A percentile compares a stretch with the other conserved stretches of the same genome.
phyloP scores from a whole-genome alignment of 768 basidiomycete species.

The Auricularia auricula-judae region DNA sequence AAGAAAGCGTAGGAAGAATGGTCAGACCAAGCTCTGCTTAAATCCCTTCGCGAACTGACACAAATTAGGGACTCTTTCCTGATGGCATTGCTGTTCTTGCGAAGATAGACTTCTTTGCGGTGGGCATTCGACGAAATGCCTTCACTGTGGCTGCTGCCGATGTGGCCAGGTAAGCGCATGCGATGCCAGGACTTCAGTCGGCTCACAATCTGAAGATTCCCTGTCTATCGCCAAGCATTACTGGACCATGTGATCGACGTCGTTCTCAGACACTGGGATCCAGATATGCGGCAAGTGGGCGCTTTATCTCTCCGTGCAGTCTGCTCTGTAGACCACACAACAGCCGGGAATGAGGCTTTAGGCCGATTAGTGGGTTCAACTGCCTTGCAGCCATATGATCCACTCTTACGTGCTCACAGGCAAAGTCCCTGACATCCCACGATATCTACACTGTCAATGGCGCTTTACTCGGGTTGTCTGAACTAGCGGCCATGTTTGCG shows the following conservation, averaged over 20 bases:
- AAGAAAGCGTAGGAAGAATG: slow-evolving; percentile 91
- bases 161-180: slow-evolving; percentile 55
- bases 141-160: slow-evolving; percentile 78
- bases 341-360: slow-evolving; percentile 39
- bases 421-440: slow-evolving; percentile 33
- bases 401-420: slow-evolving; percentile 10
- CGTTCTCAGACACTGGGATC: slow-evolving; percentile 84
- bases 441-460: slow-evolving; percentile 75
- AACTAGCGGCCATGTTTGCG: slow-evolving; percentile 38
- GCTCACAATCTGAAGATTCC: slow-evolving; percentile 41
- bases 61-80: slow-evolving; percentile 65
- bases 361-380: slow-evolving; percentile 40
- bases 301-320: slow-evolving; percentile 64
- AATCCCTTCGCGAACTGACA: slow-evolving; percentile 1
- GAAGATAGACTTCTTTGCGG: slow-evolving; percentile 91
- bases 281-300: slow-evolving; percentile 63
- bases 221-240: slow-evolving; percentile 59
- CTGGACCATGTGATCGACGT: slow-evolving; percentile 64
- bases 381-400: slow-evolving; percentile 4
- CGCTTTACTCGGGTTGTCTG: slow-evolving; percentile 58
- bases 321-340: slow-evolving; percentile 46
- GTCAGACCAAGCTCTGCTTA: slow-evolving; percentile 27
- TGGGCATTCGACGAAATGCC: slow-evolving; percentile 74
- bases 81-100: slow-evolving; percentile 90
- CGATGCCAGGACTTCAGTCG: not conserved